Percentiles rank a stretch among this genome's conserved stretches.
Evolutionary conservation across 179 eudicot species (phyloP).

Genomic region (Silene vulgaris): DNA sequence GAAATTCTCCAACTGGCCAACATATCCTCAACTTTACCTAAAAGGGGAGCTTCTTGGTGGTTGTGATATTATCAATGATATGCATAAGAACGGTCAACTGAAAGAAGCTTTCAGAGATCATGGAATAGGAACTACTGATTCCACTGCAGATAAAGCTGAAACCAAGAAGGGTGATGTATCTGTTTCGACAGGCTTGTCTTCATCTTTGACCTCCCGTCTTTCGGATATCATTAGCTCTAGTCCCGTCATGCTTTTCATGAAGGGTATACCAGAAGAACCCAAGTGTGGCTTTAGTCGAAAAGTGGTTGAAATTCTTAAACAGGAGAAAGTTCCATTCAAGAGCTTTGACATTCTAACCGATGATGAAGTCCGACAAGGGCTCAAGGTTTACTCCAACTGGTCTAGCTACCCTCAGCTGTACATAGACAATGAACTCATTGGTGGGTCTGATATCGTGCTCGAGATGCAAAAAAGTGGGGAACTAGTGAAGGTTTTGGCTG

Average conservation of each 20-base stretch:
- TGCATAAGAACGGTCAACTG: slow-evolving; percentile 84
- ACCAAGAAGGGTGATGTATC: slow-evolving; percentile 43
- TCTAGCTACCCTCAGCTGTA: slow-evolving; percentile 94
- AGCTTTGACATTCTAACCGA: slow-evolving; percentile 75
- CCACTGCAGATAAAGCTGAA: slow-evolving; percentile 28
- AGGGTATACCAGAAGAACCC: slow-evolving; percentile 83
- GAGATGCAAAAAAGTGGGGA: slow-evolving; percentile 99
- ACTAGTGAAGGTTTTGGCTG: slow-evolving; percentile 49
- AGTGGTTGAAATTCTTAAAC: slow-evolving; percentile 74
- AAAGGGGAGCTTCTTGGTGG: slow-evolving; percentile 95
- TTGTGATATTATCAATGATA: slow-evolving; percentile 61
- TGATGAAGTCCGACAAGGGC: slow-evolving; percentile 84
- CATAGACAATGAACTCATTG: slow-evolving; percentile 80
- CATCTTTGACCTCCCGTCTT: slow-evolving; percentile 49
- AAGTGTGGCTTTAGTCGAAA: slow-evolving; percentile 88
- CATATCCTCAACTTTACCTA: slow-evolving; percentile 88
- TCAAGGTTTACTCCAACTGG: slow-evolving; percentile 91
- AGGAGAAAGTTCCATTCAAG: slow-evolving; percentile 58
- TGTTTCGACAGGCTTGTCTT: slow-evolving; percentile 61
- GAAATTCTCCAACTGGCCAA: slow-evolving; percentile 93
- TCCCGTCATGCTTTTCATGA: slow-evolving; percentile 85
- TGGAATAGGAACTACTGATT: slow-evolving; percentile 35
- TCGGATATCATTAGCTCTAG: slow-evolving; percentile 46
- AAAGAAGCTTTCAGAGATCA: slow-evolving; percentile 61
- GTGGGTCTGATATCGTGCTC: slow-evolving; percentile 84